Percentiles rank a stretch among this genome's conserved stretches.
phyloP scores from a whole-genome alignment of 495 filamentous ascomycete species.

The Aspergillus kassunensis region DNA sequence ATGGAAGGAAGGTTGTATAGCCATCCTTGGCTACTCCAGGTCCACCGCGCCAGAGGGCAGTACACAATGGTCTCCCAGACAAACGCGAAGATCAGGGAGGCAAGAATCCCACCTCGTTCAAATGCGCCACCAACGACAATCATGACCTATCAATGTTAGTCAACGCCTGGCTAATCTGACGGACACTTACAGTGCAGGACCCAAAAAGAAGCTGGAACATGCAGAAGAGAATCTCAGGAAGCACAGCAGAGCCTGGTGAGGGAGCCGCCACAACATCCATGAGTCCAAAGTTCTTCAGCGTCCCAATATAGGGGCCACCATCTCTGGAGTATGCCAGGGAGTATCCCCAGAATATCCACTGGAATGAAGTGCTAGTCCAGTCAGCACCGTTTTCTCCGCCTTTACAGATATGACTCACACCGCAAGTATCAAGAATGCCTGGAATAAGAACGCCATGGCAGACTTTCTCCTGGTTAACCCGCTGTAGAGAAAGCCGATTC shows the following conservation, averaged over 20 bases:
- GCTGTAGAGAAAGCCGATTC: constrained; percentile 55
- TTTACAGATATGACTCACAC: constrained; percentile 26
- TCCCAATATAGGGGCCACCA: constrained; percentile 52
- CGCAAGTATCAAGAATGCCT: constrained; percentile 50
- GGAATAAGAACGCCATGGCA: constrained; percentile 52
- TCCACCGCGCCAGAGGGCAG: constrained; percentile 57
- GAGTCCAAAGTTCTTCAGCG: constrained; percentile 51
- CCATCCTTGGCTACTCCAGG: constrained; percentile 58
- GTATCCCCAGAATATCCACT: constrained; percentile 60
- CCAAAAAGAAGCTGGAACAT: constrained; percentile 57
- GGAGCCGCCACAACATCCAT: constrained; percentile 48
- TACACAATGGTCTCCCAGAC: constrained; percentile 59
- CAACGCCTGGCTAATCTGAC: background rate
- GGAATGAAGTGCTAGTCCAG: constrained; percentile 37
- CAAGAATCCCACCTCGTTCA: constrained; percentile 52
- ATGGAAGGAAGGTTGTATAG: constrained; percentile 51
- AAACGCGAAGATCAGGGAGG: constrained; percentile 54
- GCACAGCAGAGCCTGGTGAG: constrained; percentile 41
- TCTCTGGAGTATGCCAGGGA: constrained; percentile 49
- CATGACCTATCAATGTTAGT: constrained; percentile 34
- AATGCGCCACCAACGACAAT: constrained; percentile 51
- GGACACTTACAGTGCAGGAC: constrained; percentile 46
- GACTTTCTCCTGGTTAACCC: constrained; percentile 57
- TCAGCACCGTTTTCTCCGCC: background rate
- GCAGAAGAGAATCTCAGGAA: constrained; percentile 56